Conservation (phyloP, 2,329 filamentous ascomycete genomes). For the Fusarium tjaetaba region DNA sequence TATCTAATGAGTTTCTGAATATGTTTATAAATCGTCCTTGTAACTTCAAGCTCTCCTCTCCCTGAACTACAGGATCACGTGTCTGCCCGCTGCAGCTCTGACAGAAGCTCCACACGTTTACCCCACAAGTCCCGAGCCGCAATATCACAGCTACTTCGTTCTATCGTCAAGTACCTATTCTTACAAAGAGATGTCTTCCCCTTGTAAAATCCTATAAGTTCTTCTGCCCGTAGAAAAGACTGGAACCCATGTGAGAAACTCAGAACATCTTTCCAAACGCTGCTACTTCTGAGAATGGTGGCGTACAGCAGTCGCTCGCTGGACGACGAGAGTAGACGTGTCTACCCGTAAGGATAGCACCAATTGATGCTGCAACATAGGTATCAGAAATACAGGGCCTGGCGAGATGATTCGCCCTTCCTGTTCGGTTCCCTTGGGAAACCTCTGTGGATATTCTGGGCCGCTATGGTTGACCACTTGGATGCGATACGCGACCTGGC, state of each 20-base stretch:
- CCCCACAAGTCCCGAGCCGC: not conserved
- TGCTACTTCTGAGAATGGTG: not conserved
- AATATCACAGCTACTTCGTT: not conserved
- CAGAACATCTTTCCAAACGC: conserved; percentile 9
- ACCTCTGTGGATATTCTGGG: conserved; percentile 91
- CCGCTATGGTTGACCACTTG: conserved; percentile 85
- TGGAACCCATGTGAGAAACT: conserved; percentile 2
- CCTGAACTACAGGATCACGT: conserved; percentile 2
- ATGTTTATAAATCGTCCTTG: not conserved
- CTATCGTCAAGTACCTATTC: conserved; percentile 31
- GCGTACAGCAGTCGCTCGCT: conserved; percentile 54
- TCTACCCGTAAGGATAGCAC: conserved; percentile 85
- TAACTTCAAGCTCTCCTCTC: not conserved
- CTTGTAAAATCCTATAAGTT: not conserved
- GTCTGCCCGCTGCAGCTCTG: not conserved
- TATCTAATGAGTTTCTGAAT: not conserved
- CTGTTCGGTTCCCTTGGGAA: conserved; percentile 75
- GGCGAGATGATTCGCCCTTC: not conserved
- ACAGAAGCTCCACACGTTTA: not conserved
- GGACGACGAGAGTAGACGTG: conserved; percentile 53
- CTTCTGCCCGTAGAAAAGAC: not conserved
- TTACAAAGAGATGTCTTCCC: conserved; percentile 29
- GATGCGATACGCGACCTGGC: conserved; percentile 88
- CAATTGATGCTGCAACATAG: conserved; percentile 76
- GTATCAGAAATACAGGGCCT: conserved; percentile 82